These are phyloP conservation scores for Monilinia fructicola DNA, from an alignment of 2,329 filamentous ascomycete species.

Conservation along the genomic window DNA sequence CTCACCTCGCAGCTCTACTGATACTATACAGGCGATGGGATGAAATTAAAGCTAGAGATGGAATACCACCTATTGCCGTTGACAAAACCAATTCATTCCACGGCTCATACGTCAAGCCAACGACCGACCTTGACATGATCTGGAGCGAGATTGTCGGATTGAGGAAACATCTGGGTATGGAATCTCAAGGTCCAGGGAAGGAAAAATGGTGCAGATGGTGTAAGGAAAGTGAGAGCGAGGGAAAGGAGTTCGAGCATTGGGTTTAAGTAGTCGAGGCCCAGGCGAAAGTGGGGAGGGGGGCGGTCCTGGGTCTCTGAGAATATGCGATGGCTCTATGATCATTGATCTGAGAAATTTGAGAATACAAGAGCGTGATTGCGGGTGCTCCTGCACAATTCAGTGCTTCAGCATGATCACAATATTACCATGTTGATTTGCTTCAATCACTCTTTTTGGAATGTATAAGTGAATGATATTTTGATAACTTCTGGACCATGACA, in stretches of 20 bases:
- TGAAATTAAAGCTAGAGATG: conserved; percentile 4
- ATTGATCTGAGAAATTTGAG: neutral
- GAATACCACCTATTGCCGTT: neutral
- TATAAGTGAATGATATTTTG: too few relatives aligned
- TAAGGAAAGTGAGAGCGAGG: neutral
- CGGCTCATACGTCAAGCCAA: neutral
- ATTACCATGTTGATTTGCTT: too few relatives aligned
- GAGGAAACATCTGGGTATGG: neutral
- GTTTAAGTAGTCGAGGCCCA: neutral
- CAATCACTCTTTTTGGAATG: too few relatives aligned
- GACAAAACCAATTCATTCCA: neutral
- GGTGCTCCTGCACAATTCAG: too few relatives aligned
- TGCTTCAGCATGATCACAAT: neutral
- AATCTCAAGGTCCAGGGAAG: neutral
- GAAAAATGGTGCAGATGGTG: neutral
- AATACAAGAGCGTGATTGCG: neutral
- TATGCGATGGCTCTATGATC: neutral
- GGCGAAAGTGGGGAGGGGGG: neutral
- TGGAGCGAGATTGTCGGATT: neutral
- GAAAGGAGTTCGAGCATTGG: neutral
- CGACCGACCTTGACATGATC: neutral
- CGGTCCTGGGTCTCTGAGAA: too few relatives aligned
- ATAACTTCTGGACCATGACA: neutral
- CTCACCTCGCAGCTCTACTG: neutral
- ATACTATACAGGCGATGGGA: neutral